phyloP scores from a whole-genome alignment of 148 eudicot species.

The Salicornia ramosissima region DNA sequence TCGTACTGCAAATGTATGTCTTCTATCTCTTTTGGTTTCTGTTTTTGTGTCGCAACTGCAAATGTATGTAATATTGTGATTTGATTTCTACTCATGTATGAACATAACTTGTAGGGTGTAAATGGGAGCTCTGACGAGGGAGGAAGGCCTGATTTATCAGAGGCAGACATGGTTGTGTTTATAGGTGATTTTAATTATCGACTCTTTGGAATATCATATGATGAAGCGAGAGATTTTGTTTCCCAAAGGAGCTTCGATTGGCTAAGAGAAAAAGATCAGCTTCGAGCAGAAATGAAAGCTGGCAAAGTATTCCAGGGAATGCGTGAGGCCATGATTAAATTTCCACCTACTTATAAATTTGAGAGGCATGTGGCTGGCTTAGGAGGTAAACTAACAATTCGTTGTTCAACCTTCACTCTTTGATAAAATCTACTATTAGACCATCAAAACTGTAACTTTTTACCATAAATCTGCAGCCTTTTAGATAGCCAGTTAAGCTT shows the following conservation, averaged over 20 bases:
- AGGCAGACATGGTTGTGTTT: conserved; percentile 89
- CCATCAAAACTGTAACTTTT: too few relatives aligned
- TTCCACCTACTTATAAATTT: conserved; percentile 97
- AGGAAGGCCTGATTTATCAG: conserved; percentile 73
- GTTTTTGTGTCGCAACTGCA: conserved; percentile 9
- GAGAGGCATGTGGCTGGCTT: conserved; percentile 78
- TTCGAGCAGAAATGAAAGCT: conserved; percentile 93
- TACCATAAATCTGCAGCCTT: too few relatives aligned
- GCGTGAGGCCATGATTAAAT: conserved; percentile 84
- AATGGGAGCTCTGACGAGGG: conserved; percentile 56
- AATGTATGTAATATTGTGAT: conserved; percentile 11
- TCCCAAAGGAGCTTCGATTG: conserved; percentile 98
- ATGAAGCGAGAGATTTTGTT: conserved; percentile 96
- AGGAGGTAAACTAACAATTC: conserved; percentile 94
- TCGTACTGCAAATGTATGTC: conserved; percentile 36
- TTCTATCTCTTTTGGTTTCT: not conserved
- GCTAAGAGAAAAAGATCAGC: conserved; percentile 96
- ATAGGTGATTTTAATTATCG: conserved; percentile 92
- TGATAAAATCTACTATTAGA: too few relatives aligned
- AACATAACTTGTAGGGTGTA: conserved; percentile 34
- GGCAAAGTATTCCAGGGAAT: conserved; percentile 98
- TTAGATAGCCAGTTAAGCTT: too few relatives aligned
- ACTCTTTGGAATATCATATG: conserved; percentile 94
- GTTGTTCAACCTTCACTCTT: too few relatives aligned
- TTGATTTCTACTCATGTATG: not conserved